phyloP scores from a whole-genome alignment of 768 basidiomycete genomes.

The Lactifluus echinatus region DNA sequence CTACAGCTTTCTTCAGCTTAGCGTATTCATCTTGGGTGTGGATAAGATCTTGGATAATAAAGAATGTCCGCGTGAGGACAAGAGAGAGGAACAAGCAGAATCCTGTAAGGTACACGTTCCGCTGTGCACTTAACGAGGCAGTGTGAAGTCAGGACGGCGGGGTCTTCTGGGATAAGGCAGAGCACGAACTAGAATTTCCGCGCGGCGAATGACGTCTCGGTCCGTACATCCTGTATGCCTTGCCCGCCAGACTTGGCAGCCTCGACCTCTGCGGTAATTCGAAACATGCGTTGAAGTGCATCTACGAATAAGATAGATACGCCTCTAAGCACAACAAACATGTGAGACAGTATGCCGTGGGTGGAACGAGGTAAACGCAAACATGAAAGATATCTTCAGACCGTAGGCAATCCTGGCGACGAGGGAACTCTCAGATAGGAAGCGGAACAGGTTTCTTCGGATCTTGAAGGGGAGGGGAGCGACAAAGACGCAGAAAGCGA shows the following conservation, averaged over 20 bases:
- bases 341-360: not conserved
- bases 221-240: constrained; percentile 51
- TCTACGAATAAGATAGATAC: constrained; percentile 84
- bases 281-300: constrained; percentile 88
- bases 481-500: constrained; percentile 77
- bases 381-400: constrained; percentile 94
- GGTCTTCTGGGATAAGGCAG: not conserved
- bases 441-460: constrained; percentile 61
- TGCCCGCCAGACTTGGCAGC: constrained; percentile 47
- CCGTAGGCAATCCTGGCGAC: constrained; percentile 85
- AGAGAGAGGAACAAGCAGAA: constrained; percentile 95
- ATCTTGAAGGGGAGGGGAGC: constrained; percentile 74
- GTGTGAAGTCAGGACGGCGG: constrained; percentile 2
- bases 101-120: constrained; percentile 88
- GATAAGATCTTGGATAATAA: constrained; percentile 85
- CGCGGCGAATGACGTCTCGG: constrained; percentile 84
- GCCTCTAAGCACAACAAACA: constrained; percentile 41
- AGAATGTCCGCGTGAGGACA: constrained; percentile 87
- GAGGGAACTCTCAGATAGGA: constrained; percentile 57
- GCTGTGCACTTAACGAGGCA: constrained; percentile 52
- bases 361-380: not conserved
- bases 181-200: constrained; percentile 82
- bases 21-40: constrained; percentile 83
- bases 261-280: constrained; percentile 64
- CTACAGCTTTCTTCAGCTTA: constrained; percentile 57